These are phyloP conservation scores for Herpetospermum pedunculosum DNA, from an alignment of 306 rosid species.

Conservation along the genomic window DNA sequence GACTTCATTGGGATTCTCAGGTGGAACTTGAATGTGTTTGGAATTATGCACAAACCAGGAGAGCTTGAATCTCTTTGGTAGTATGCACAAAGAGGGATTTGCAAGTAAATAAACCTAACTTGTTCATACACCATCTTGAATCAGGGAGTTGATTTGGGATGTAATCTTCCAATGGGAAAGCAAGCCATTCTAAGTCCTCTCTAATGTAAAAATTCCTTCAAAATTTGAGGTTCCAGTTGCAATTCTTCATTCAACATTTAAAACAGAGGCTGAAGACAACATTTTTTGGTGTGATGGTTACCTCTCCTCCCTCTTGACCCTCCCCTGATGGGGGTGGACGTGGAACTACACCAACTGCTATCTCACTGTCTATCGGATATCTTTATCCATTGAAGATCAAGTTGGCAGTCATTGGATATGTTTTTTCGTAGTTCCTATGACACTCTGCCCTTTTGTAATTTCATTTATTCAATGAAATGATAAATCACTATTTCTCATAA, in stretches of 20 bases:
- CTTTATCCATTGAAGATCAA: not conserved
- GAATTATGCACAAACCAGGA: not conserved
- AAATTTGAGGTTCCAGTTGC: not conserved
- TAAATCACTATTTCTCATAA: no score
- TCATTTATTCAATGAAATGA: no score
- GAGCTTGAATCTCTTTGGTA: not conserved
- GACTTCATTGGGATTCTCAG: not conserved
- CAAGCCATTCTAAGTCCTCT: not conserved
- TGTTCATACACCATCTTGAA: not conserved
- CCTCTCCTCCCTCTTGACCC: not conserved
- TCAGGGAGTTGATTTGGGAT: not conserved
- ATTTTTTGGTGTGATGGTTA: not conserved
- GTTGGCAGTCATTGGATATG: no score
- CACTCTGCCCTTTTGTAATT: no score
- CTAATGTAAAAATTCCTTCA: not conserved
- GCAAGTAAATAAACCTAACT: not conserved
- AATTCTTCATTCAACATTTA: not conserved
- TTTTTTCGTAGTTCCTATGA: no score
- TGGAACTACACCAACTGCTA: not conserved
- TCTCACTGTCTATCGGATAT: not conserved
- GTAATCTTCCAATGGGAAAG: not conserved
- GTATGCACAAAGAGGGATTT: not conserved
- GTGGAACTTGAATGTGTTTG: not conserved
- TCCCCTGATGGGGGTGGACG: not conserved
- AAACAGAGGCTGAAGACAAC: not conserved